Conservation (phyloP, 345 rosid genomes). For the Gossypium raimondii region DNA sequence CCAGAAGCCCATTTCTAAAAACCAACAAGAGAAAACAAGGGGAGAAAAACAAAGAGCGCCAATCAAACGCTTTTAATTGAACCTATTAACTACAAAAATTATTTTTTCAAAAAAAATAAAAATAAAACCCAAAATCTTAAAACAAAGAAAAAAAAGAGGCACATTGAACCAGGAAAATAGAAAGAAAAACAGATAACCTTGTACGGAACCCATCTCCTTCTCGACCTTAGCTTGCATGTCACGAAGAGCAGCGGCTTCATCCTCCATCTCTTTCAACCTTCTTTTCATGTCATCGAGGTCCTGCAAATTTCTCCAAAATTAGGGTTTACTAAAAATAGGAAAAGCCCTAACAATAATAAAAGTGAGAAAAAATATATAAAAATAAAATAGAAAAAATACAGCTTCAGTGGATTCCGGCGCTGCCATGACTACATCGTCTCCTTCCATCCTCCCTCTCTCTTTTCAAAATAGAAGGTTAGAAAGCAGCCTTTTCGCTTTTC, state of each 20-base stretch:
- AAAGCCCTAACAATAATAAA: not conserved
- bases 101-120: not conserved
- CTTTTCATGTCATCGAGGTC: slow-evolving; percentile 49
- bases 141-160: not conserved
- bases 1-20: not conserved
- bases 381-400: slow-evolving; percentile 15
- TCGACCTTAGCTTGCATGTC: slow-evolving; percentile 56
- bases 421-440: slow-evolving; percentile 39
- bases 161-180: not conserved
- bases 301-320: slow-evolving; percentile 24
- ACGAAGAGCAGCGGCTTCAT: slow-evolving; percentile 48
- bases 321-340: slow-evolving; percentile 7
- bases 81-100: not conserved
- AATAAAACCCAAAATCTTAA: no score
- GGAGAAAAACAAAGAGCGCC: not conserved
- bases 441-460: slow-evolving; percentile 25
- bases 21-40: not conserved
- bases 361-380: not conserved
- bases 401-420: slow-evolving; percentile 30
- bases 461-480: not conserved
- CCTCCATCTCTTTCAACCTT: slow-evolving; percentile 59
- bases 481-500: not conserved
- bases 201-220: slow-evolving; percentile 46
- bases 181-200: slow-evolving; percentile 23
- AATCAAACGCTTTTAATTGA: not conserved